Percentiles rank a stretch among this genome's conserved stretches.
These are phyloP conservation scores for Psidium friedrichsthalianum DNA, from an alignment of 345 rosid genomes.

Conservation along the genomic window DNA sequence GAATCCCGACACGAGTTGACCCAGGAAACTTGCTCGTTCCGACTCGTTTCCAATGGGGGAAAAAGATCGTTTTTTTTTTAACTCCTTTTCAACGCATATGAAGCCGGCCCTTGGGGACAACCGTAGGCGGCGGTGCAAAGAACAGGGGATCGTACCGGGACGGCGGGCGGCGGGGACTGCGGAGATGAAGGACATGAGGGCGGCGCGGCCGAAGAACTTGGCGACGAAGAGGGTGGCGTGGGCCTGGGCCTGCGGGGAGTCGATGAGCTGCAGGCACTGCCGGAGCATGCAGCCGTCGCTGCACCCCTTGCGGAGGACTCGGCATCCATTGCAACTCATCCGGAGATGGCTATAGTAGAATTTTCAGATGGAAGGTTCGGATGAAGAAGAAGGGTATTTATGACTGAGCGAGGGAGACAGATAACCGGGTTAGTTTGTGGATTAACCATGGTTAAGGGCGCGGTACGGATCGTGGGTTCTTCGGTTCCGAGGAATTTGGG, in stretches of 20 bases:
- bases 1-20: neutral
- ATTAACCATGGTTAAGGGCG: neutral
- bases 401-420: neutral
- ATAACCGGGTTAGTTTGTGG: neutral
- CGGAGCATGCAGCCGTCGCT: slow-evolving; percentile 83
- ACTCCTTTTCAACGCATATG: too few species aligned
- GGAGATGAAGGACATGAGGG: slow-evolving; percentile 89
- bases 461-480: neutral
- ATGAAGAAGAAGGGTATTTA: neutral
- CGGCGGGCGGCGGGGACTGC: slow-evolving; percentile 85
- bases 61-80: neutral
- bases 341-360: neutral
- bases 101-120: too few species aligned
- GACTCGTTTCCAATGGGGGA: neutral
- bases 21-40: neutral
- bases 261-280: slow-evolving; percentile 87
- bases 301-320: slow-evolving; percentile 97
- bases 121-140: too few species aligned
- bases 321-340: slow-evolving; percentile 98
- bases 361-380: neutral
- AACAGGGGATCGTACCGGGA: slow-evolving; percentile 35
- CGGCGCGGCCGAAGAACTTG: slow-evolving; percentile 97
- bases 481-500: neutral
- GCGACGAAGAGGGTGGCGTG: slow-evolving; percentile 98
- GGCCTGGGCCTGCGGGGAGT: slow-evolving; percentile 79